Evolutionary conservation across 495 filamentous ascomycete species (phyloP).

Genomic region (Amphirosellinia nigrospora): DNA sequence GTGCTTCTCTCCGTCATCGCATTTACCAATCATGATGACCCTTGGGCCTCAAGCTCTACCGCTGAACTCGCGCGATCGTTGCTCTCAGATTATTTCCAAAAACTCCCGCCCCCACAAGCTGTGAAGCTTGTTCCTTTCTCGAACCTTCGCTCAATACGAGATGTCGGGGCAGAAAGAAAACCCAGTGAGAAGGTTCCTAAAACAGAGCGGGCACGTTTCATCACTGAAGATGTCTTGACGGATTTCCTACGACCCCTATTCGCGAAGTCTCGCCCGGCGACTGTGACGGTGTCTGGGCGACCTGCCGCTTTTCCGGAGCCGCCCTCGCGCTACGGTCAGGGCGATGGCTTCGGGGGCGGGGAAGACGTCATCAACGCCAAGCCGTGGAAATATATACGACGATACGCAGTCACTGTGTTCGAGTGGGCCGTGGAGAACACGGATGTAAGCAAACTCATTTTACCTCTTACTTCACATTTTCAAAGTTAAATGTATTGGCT

Average conservation of each 20-base stretch:
- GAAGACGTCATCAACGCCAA: slow-evolving; percentile 60
- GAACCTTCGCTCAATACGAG: not conserved
- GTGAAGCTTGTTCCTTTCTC: not conserved
- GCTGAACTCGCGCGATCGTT: slow-evolving; percentile 50
- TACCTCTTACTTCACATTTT: too few species aligned
- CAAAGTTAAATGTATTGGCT: slow-evolving; percentile 4
- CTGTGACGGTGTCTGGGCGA: slow-evolving; percentile 67
- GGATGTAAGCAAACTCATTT: slow-evolving; percentile 42
- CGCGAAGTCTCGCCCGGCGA: slow-evolving; percentile 64
- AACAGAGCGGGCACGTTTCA: slow-evolving; percentile 38
- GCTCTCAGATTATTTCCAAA: slow-evolving; percentile 22
- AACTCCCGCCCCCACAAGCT: not conserved
- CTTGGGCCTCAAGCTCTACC: slow-evolving; percentile 59
- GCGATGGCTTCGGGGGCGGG: slow-evolving; percentile 48
- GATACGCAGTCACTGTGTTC: slow-evolving; percentile 68
- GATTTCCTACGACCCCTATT: slow-evolving; percentile 71
- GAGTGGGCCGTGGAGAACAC: slow-evolving; percentile 66
- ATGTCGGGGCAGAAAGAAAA: not conserved
- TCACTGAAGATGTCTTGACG: slow-evolving; percentile 62
- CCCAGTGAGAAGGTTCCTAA: not conserved
- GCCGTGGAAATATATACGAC: slow-evolving; percentile 75
- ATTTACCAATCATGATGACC: slow-evolving; percentile 57
- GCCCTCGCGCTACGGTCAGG: slow-evolving; percentile 40
- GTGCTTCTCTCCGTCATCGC: slow-evolving; percentile 43
- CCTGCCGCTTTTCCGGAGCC: slow-evolving; percentile 59